Conservation (phyloP, 2,329 filamentous ascomycete species). For the Colletotrichum sp. region DNA sequence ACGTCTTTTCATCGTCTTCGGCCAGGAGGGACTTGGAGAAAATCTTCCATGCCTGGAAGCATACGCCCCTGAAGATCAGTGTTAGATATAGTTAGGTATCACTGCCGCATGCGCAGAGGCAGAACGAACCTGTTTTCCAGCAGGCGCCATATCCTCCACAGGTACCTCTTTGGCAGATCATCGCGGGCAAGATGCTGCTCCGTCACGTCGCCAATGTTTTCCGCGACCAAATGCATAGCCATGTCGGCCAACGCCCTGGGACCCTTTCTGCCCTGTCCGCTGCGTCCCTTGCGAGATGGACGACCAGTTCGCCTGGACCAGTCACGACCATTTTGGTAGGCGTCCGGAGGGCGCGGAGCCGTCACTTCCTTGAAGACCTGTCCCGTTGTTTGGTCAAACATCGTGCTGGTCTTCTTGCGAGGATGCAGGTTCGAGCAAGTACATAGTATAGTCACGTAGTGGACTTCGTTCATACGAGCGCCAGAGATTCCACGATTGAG, state of each 20-base stretch:
- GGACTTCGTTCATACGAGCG: background rate
- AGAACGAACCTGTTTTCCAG: conserved; percentile 41
- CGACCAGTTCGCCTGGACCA: conserved; percentile 39
- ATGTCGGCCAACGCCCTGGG: conserved; percentile 44
- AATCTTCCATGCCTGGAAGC: conserved; percentile 45
- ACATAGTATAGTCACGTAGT: background rate
- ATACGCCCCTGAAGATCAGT: conserved; percentile 32
- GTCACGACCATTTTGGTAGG: conserved; percentile 29
- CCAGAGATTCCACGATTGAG: background rate
- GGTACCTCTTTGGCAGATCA: conserved; percentile 35
- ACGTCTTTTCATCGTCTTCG: conserved; percentile 36
- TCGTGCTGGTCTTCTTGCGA: conserved; percentile 10
- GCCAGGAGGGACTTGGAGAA: conserved; percentile 38
- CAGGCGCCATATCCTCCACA: conserved; percentile 44
- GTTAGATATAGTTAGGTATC: background rate
- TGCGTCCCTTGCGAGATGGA: conserved; percentile 26
- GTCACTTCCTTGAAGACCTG: conserved; percentile 43
- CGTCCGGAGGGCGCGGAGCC: conserved; percentile 30
- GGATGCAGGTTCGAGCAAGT: background rate
- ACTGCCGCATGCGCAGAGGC: background rate
- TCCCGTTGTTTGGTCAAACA: conserved; percentile 38
- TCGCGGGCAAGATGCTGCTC: conserved; percentile 33
- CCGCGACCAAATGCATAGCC: conserved; percentile 39
- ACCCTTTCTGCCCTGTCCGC: conserved; percentile 29
- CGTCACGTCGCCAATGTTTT: conserved; percentile 40